These are phyloP conservation scores for Pseudoturritis turrita DNA, from an alignment of 345 rosid species.

Conservation along the genomic window DNA sequence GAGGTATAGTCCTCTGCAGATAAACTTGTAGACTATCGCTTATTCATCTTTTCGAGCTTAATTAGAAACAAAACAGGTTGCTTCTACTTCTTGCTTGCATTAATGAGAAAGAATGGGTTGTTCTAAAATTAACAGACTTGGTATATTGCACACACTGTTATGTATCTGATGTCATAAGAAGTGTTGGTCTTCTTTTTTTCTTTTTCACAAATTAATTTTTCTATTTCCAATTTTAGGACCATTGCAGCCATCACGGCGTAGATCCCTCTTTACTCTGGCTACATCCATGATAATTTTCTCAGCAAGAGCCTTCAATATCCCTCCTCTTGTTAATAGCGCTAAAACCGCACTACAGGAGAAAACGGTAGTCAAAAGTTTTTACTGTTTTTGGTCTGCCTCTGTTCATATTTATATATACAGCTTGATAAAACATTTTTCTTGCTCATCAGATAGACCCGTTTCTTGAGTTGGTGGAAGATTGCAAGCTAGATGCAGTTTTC, in stretches of 20 bases:
- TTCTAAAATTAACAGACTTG: neutral
- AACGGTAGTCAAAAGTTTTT: slow-evolving; percentile 32
- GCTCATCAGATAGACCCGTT: slow-evolving; percentile 54
- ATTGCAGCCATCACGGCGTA: slow-evolving; percentile 59
- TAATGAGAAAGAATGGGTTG: neutral
- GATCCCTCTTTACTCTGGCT: slow-evolving; percentile 55
- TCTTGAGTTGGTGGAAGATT: slow-evolving; percentile 48
- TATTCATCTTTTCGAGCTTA: neutral
- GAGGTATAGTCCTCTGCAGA: slow-evolving; percentile 28
- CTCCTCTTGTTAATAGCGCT: slow-evolving; percentile 45
- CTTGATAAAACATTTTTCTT: neutral
- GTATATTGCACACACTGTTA: neutral
- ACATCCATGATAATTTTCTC: slow-evolving; percentile 62
- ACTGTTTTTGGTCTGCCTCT: neutral
- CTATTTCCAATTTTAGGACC: slow-evolving; percentile 41
- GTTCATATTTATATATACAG: neutral
- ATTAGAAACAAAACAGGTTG: neutral
- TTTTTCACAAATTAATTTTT: slow-evolving; percentile 21
- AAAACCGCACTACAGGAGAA: slow-evolving; percentile 50
- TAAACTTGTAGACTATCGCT: neutral
- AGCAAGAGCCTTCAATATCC: slow-evolving; percentile 56
- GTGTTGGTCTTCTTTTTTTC: neutral
- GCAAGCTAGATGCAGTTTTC: slow-evolving; percentile 49
- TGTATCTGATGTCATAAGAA: slow-evolving; percentile 5
- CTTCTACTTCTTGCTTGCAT: neutral